Evolutionary conservation across 2,329 filamentous ascomycete species (phyloP).

Genomic region (Penicillium aurantiogriseum): DNA sequence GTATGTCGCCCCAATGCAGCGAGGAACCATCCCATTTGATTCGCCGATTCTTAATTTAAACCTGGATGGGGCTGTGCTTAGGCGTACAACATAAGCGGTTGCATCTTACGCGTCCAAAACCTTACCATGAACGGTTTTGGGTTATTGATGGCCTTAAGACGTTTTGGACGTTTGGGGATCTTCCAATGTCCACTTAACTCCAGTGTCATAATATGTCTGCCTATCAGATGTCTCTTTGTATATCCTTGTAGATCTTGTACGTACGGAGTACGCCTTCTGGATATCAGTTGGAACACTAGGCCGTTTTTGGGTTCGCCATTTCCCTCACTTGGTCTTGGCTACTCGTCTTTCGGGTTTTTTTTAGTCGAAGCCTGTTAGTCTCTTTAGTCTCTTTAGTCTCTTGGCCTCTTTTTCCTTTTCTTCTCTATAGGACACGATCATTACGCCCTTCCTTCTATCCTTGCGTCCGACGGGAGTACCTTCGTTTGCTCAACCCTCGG

Average conservation of each 20-base stretch:
- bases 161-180: not conserved
- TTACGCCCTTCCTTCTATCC: slow-evolving; percentile 6
- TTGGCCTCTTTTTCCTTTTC: not conserved
- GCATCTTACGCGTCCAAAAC: not conserved
- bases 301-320: slow-evolving; percentile 8
- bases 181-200: not conserved
- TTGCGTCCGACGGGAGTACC: slow-evolving; percentile 8
- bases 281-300: slow-evolving; percentile 6
- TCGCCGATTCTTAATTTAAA: slow-evolving; percentile 2
- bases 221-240: not conserved
- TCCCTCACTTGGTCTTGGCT: slow-evolving; percentile 7
- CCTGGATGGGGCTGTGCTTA: slow-evolving; percentile 4
- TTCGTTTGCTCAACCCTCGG: slow-evolving; percentile 6
- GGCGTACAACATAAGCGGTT: not conserved
- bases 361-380: not conserved
- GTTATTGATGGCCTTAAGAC: not conserved
- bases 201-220: not conserved
- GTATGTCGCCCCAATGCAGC: not conserved
- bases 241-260: not conserved
- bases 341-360: not conserved
- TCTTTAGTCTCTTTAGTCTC: too few relatives aligned
- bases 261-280: not conserved
- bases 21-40: not conserved
- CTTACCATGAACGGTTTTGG: not conserved
- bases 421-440: not conserved